Base-by-base conservation (phyloP, 2,329 filamentous ascomycete species). In the Alternaria atra region DNA sequence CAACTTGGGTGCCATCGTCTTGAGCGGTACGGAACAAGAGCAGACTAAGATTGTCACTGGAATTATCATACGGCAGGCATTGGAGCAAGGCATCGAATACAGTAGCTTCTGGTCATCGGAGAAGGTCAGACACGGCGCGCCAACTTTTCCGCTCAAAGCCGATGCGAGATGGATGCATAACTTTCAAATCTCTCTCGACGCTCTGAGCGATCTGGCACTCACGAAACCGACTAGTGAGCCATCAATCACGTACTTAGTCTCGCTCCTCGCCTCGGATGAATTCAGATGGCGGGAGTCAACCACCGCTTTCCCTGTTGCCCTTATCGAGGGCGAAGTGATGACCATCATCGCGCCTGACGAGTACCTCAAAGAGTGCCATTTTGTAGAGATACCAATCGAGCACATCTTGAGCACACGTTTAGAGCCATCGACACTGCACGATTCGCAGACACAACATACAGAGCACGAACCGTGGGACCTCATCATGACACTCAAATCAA, bases 31-130 rank as follows among this genome's bases (percentile, higher is more conserved):
- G 1, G 72, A 75, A 52, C 52, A 40, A 6, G 77, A 77, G 58
- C 73, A 77, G 53, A 71, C 65, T 13, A 76, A 66, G 17, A 67
- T 79, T 9, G 53, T 79, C 5, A 72, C 75, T 6, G 76, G 73
- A 7, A 55, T 76, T 12, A 63, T 77, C 32, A 69, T 79, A 35
- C 70, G 69, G 30, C 58, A 72, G 50, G 70, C 68, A 10, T 35
- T 75, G 7, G 58, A 66, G 23, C 48, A 63, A 6, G 66, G 68
- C 13, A 61, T 77, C 42, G 58, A 66, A 1, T 75, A 71, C 34
- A 27, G 53, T 20, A 60, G 55, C 23, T 76, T 76, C 62, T 78
- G 75, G 75, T 52, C 64, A 1, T 69, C 70, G 4, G 67, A 66
- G 13, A 69, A 70, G 34, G 61, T 73, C 2, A 47, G 52, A 10